phyloP scores from a whole-genome alignment of 1,139 yeast genomes.

The Taphrina wiesneri region DNA sequence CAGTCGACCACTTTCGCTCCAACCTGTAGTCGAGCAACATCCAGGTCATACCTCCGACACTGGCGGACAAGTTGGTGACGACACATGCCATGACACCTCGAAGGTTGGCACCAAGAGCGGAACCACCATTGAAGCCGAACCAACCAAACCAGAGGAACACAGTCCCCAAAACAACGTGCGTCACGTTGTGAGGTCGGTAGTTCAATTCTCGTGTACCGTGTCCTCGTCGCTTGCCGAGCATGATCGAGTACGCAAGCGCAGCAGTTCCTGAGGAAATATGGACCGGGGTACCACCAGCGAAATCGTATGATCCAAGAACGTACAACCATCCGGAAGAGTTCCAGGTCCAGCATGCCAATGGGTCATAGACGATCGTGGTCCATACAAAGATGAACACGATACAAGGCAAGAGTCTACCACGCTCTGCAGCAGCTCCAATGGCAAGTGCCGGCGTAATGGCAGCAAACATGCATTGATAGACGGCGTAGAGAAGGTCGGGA shows the following conservation, averaged over 20 bases:
- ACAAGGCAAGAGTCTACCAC: slow-evolving; percentile 96
- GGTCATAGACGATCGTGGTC: slow-evolving; percentile 98
- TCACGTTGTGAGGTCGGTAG: slow-evolving; percentile 83
- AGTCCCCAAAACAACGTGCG: slow-evolving; percentile 89
- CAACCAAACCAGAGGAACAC: slow-evolving; percentile 96
- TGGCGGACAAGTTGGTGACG: slow-evolving; percentile 90
- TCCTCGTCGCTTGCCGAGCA: slow-evolving; percentile 75
- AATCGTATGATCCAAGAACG: slow-evolving; percentile 80
- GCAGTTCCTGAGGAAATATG: slow-evolving; percentile 94
- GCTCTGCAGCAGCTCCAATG: slow-evolving; percentile 97
- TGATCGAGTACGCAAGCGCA: slow-evolving; percentile 86
- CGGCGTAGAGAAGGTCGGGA: slow-evolving; percentile 83
- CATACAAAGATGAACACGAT: slow-evolving; percentile 89
- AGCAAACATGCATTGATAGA: slow-evolving; percentile 87
- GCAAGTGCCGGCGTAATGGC: slow-evolving; percentile 73
- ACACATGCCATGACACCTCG: slow-evolving; percentile 93
- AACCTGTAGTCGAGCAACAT: slow-evolving; percentile 78
- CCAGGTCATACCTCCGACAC: slow-evolving; percentile 90
- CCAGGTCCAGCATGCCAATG: slow-evolving; percentile 95
- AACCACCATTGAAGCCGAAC: slow-evolving; percentile 98
- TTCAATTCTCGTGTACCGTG: slow-evolving; percentile 35
- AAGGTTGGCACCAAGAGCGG: slow-evolving; percentile 85
- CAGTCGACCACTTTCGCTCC: slow-evolving; percentile 92
- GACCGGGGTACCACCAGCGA: slow-evolving; percentile 98
- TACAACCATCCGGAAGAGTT: slow-evolving; percentile 87